phyloP scores from a whole-genome alignment of 805 yeast genomes.

The Sugiyamaella smithiae region DNA sequence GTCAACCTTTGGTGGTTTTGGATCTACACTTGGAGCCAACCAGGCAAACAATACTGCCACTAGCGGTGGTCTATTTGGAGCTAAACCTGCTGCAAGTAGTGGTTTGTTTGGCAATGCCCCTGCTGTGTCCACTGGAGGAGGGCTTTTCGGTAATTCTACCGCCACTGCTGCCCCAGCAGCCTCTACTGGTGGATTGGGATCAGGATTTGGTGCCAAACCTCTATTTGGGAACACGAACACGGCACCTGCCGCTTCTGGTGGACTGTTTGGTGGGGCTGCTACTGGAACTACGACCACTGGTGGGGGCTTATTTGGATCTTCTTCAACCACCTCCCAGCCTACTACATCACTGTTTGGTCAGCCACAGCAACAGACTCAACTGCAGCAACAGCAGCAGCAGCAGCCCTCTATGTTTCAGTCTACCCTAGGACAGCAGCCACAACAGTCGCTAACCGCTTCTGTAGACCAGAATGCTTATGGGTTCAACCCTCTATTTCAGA shows the following conservation, averaged over 20 bases:
- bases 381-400: constrained; percentile 3
- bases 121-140: constrained; percentile 25
- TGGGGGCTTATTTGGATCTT: constrained; percentile 1
- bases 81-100: constrained; percentile 24
- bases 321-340: not conserved
- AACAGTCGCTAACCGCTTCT: constrained; percentile 35
- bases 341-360: not conserved
- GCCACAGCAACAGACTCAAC: no score
- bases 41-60: constrained; percentile 13
- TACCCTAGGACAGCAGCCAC: constrained; percentile 27
- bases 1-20: constrained; percentile 21
- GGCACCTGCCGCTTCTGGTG: constrained; percentile 27
- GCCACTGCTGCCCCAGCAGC: constrained; percentile 29
- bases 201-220: constrained; percentile 22
- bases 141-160: constrained; percentile 27
- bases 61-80: constrained; percentile 32
- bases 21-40: constrained; percentile 5
- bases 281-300: constrained; percentile 7
- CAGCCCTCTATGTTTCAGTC: constrained; percentile 8
- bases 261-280: constrained; percentile 35
- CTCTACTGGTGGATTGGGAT: constrained; percentile 34
- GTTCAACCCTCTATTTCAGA: constrained; percentile 59
- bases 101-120: constrained; percentile 28
- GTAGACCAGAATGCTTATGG: constrained; percentile 72
- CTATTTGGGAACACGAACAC: constrained; percentile 12